These are phyloP conservation scores for Penicillium sp. DNA, from an alignment of 2,329 filamentous ascomycete genomes.

Conservation along the genomic window DNA sequence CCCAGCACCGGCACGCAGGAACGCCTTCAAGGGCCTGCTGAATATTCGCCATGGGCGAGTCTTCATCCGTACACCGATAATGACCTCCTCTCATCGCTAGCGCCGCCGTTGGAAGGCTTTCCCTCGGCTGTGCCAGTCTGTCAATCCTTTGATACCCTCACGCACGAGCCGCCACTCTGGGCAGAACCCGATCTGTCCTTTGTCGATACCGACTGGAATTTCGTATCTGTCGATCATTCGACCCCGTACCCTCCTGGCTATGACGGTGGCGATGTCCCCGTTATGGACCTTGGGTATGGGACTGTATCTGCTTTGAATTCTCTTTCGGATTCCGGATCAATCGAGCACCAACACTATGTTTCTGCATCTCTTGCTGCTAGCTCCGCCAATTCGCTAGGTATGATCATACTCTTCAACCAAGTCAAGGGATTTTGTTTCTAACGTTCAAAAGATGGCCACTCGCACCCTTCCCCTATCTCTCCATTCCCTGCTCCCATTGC, in stretches of 20 bases:
- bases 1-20: conserved; percentile 15
- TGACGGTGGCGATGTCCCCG: conserved; percentile 15
- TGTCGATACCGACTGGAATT: conserved; percentile 25
- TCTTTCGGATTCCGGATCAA: conserved; percentile 24
- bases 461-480: conserved; percentile 23
- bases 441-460: conserved; percentile 18
- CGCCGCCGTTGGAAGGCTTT: conserved; percentile 16
- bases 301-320: conserved; percentile 19
- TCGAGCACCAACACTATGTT: conserved; percentile 12
- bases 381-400: conserved; percentile 23
- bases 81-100: conserved; percentile 14
- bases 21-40: conserved; percentile 20
- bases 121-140: conserved; percentile 17
- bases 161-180: conserved; percentile 24
- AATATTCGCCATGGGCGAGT: conserved; percentile 18
- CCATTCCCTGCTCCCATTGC: conserved; percentile 16
- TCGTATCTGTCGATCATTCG: conserved; percentile 11
- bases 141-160: conserved; percentile 21
- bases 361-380: conserved; percentile 15
- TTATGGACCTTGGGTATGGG: conserved; percentile 16
- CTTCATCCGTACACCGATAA: conserved; percentile 12
- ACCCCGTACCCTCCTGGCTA: conserved; percentile 10
- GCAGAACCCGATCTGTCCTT: conserved; percentile 22
- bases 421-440: background rate
- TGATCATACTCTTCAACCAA: background rate